These are phyloP conservation scores for Backusella macrospora DNA, from an alignment of 192 early-diverging fungal genomes.

Conservation along the genomic window DNA sequence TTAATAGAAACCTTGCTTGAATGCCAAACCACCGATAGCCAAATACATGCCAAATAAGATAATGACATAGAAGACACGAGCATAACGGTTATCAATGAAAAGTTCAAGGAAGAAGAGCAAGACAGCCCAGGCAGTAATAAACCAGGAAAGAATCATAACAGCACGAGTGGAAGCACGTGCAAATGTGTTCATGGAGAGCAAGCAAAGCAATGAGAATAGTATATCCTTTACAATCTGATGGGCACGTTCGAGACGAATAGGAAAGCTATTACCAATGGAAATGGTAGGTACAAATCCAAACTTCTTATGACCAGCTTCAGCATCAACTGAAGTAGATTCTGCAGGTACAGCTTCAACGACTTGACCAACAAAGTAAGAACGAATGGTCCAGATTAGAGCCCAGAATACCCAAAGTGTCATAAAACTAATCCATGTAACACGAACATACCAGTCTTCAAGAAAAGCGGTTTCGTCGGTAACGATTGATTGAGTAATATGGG, in stretches of 20 bases:
- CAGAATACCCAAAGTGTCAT: constrained; percentile 34
- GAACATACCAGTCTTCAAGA: constrained; percentile 25
- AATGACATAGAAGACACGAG: constrained; percentile 17
- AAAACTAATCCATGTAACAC: constrained; percentile 35
- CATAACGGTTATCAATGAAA: constrained; percentile 16
- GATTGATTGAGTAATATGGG: not conserved
- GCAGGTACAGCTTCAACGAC: not conserved
- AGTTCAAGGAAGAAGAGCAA: constrained; percentile 23
- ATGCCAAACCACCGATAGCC: constrained; percentile 32
- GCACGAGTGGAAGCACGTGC: constrained; percentile 37
- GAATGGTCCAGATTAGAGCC: constrained; percentile 30
- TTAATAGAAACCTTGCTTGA: constrained; percentile 23
- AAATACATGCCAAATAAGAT: constrained; percentile 27
- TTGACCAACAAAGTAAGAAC: not conserved
- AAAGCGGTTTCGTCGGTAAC: not conserved
- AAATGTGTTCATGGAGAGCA: constrained; percentile 40
- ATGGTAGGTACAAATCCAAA: not conserved
- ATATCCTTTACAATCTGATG: constrained; percentile 34
- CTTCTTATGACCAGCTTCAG: not conserved
- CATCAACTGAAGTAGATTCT: not conserved
- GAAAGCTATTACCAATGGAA: not conserved
- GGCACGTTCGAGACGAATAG: constrained; percentile 23
- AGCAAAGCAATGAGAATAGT: constrained; percentile 33
- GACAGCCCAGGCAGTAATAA: constrained; percentile 30
- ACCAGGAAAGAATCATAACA: constrained; percentile 43